Conservation (phyloP, 2,329 filamentous ascomycete species). For the Epichloe glyceriae region DNA sequence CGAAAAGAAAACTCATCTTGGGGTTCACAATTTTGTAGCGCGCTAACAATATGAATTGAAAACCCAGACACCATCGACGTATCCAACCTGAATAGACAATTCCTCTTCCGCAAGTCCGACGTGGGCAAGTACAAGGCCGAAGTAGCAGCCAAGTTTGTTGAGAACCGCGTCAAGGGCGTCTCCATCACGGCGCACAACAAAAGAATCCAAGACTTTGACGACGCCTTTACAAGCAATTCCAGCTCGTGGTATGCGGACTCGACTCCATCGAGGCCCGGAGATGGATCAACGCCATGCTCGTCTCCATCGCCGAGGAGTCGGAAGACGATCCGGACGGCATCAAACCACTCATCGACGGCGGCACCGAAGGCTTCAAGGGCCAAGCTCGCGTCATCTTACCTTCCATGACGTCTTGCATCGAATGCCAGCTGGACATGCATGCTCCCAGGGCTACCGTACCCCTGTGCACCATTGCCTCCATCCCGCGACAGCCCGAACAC, state of each 20-base stretch:
- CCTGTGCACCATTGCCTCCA: slow-evolving; percentile 89
- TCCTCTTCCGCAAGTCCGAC: slow-evolving; percentile 83
- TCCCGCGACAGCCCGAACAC: slow-evolving; percentile 92
- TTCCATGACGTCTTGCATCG: slow-evolving; percentile 87
- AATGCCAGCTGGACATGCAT: slow-evolving; percentile 98
- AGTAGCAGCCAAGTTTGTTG: slow-evolving; percentile 82
- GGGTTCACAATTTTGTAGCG: too few species aligned
- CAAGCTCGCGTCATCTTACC: slow-evolving; percentile 88
- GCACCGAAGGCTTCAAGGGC: slow-evolving; percentile 97
- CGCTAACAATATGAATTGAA: not conserved
- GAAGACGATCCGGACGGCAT: slow-evolving; percentile 64
- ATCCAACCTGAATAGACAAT: slow-evolving; percentile 94
- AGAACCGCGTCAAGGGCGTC: slow-evolving; percentile 78
- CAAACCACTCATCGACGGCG: slow-evolving; percentile 91
- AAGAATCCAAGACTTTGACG: slow-evolving; percentile 93
- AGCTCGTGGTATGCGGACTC: slow-evolving; percentile 81
- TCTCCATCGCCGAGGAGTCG: slow-evolving; percentile 70
- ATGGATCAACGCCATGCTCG: slow-evolving; percentile 93
- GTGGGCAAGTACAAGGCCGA: slow-evolving; percentile 91
- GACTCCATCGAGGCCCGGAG: slow-evolving; percentile 96
- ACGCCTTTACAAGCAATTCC: slow-evolving; percentile 97
- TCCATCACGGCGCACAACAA: slow-evolving; percentile 89
- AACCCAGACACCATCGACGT: slow-evolving; percentile 89
- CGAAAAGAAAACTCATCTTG: not conserved
- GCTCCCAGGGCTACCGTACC: slow-evolving; percentile 94